These are phyloP conservation scores for Zymoseptoria pseudotritici DNA, from an alignment of 2,329 filamentous ascomycete species.

Conservation along the genomic window DNA sequence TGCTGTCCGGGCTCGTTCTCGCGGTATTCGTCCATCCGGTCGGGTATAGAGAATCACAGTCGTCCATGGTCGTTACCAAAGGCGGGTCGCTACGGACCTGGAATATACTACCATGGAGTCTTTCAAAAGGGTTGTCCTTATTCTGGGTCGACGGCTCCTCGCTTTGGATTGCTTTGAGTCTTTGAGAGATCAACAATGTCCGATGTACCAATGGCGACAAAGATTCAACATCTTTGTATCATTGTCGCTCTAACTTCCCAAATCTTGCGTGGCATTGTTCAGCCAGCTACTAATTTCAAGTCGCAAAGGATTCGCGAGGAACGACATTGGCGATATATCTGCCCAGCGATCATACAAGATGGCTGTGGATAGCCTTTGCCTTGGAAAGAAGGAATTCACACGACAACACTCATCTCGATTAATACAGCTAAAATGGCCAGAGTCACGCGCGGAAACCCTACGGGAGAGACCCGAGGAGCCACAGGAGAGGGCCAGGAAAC, in stretches of 20 bases:
- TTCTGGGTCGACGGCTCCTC: too few relatives aligned
- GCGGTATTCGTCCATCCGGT: not conserved
- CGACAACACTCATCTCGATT: not conserved
- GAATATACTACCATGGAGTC: not conserved
- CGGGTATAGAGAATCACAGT: not conserved
- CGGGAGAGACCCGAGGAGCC: not conserved
- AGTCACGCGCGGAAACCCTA: not conserved
- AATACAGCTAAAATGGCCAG: not conserved
- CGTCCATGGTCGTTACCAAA: too few relatives aligned
- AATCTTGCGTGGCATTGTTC: not conserved
- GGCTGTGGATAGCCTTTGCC: not conserved
- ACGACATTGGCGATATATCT: not conserved
- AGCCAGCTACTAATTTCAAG: not conserved
- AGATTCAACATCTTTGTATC: not conserved
- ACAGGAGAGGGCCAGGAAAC: not conserved
- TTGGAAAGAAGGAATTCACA: not conserved
- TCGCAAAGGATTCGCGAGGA: not conserved
- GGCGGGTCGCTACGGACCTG: too few relatives aligned
- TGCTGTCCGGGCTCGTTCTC: not conserved
- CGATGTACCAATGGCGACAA: not conserved
- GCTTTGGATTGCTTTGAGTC: not conserved
- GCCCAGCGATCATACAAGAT: not conserved
- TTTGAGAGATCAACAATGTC: not conserved
- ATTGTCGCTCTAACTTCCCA: not conserved
- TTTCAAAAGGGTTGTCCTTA: not conserved